Evolutionary conservation across 164 flowering plant species (phyloP), one percentile per base, ranked within the genome.

Genomic region (Kingdonia uniflora): DNA sequence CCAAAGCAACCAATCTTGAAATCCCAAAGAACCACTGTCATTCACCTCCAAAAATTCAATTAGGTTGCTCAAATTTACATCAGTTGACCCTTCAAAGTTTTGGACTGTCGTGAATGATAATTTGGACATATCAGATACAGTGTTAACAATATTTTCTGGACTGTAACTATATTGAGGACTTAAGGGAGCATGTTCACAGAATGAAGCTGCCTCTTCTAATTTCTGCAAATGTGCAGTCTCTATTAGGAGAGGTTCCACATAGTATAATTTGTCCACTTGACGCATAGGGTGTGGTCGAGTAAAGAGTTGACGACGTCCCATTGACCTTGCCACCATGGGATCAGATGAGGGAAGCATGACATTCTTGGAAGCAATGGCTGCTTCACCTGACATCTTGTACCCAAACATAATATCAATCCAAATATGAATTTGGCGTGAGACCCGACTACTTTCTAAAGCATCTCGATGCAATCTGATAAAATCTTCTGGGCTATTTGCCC

Each of bases 351-450:
- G 78, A 57, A 92, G 64, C 89, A 86, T 92, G 42, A 92, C 95
- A 73, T 92, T 92, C 74, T 86, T 92, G 41, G 96, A 94, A 58
- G 64, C 68, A 67, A 92, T 53, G 54, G 99, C 96, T 55, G 94
- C 91, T 49, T 76, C 66, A 54, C 95, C 99, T 0, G 91, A 84
- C 85, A 88, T 86, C 73, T 88, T 80, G 72, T 84, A 86, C 15
- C 96, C 99, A 72, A 92, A 92, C 39, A 84, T 88, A 52, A 88
- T 80, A 65, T 92, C 96, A 54, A 92, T 82, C 99, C 99, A 92
- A 45, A 84, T 77, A 71, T 92, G 95, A 63, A 92, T 74, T 60
- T 76, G 74, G 25, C 53, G 26, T 22, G 96, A 92, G 26, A 92
- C 99, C 21, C 79, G 65, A 42, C 70, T 56, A 56, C 99, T 85